Evolutionary conservation across 495 filamentous ascomycete genomes (phyloP), one percentile per base, ranked within the genome.

Genomic region (Aspergillus indologenus): DNA sequence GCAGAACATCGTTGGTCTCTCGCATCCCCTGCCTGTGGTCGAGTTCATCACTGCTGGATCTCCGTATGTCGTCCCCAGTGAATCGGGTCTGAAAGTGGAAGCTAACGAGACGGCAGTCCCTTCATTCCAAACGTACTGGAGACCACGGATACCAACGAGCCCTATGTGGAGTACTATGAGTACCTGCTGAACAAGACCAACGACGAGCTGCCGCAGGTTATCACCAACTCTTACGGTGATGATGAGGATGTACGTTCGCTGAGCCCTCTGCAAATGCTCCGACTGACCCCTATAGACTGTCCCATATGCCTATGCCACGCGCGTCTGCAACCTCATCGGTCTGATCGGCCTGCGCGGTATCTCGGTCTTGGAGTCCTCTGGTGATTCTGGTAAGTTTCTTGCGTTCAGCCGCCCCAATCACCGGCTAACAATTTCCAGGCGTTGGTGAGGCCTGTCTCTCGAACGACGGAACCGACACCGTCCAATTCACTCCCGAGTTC

Each of bases 211-310:
- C 89, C 88, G 4, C 83, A 85, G 56, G 81, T 86, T 21, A 81
- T 92, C 61, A 82, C 84, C 48, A 86, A 84, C 48, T 88, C 85
- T 0, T 92, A 91, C 65, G 87, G 86, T 49, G 87, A 90, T 61
- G 82, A 88, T 53, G 89, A 92, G 67, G 75, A 68, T 61, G 54
- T 70, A 59, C 48, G 26, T 19, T n/a, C 9, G 17, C 18, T 20
- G 12, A 14, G 34, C 17, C 18, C 5, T 21, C 26, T 44, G 40
- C 11, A 19, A 46, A 21, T 26, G 21, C 24, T 22, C 17, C 23
- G 45, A 60, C 17, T 29, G 6, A 3, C 22, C 34, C 15, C 45
- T 1, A 12, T 73, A 91, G 70, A 87, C 84, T 1, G 84, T 91
- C 0, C 88, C 88, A 0, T 62, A 73, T 42, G 69, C 78, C 8